phyloP scores from a whole-genome alignment of 1,139 yeast species.

The Entelexis paramagnoliae region DNA sequence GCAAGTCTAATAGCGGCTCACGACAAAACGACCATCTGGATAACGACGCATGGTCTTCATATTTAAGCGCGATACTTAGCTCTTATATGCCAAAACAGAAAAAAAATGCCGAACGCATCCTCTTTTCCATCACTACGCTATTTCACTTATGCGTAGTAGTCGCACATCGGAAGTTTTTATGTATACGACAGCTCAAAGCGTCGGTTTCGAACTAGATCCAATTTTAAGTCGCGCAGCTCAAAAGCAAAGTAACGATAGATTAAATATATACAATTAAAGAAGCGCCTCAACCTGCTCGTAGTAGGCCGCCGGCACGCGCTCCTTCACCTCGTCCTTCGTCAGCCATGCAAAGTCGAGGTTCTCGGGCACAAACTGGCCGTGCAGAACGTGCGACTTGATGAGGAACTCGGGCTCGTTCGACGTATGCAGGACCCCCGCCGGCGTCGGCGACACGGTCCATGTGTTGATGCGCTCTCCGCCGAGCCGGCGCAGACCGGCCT shows the following conservation, averaged over 20 bases:
- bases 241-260: not conserved
- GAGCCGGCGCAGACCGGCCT: slow-evolving; percentile 54
- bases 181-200: too few species aligned
- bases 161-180: too few species aligned
- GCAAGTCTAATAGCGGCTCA: not conserved
- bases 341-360: slow-evolving; percentile 63
- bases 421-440: slow-evolving; percentile 55
- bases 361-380: slow-evolving; percentile 63
- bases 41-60: too few species aligned
- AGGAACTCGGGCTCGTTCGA: slow-evolving; percentile 43
- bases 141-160: too few species aligned
- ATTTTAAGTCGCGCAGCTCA: too few species aligned
- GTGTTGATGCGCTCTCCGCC: slow-evolving; percentile 75
- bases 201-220: too few species aligned
- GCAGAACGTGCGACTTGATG: slow-evolving; percentile 78
- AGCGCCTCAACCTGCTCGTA: slow-evolving; percentile 28
- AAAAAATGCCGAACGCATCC: too few species aligned
- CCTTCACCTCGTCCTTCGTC: slow-evolving; percentile 64
- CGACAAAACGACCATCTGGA: too few species aligned
- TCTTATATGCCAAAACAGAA: too few species aligned
- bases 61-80: too few species aligned
- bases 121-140: too few species aligned
- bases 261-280: slow-evolving; percentile 16
- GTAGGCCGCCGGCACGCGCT: slow-evolving; percentile 46
- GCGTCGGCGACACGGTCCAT: slow-evolving; percentile 82